Conservation (phyloP, 352 stramenopile genomes). For the Globisporangium carolinianum region DNA sequence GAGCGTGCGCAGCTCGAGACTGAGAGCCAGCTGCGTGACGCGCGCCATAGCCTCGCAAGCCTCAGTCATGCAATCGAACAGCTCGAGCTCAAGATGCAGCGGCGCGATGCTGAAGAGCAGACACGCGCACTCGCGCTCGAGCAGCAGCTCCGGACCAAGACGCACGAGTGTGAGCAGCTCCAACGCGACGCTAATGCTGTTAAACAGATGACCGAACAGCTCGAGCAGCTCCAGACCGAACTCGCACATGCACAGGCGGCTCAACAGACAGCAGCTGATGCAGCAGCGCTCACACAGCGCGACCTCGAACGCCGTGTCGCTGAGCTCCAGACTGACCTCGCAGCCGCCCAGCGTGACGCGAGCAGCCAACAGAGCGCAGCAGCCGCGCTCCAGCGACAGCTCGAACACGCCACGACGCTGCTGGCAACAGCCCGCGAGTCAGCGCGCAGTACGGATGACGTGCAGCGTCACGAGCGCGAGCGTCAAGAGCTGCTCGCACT, state of each 20-base stretch:
- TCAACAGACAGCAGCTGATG: constrained; percentile 18
- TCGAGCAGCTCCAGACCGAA: constrained; percentile 34
- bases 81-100: constrained; percentile 74
- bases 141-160: constrained; percentile 35
- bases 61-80: constrained; percentile 70
- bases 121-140: constrained; percentile 47
- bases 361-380: constrained; percentile 40
- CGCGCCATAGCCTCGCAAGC: constrained; percentile 40
- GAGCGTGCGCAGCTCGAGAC: constrained; percentile 40
- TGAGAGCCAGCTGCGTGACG: constrained; percentile 53
- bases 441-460: too few relatives aligned
- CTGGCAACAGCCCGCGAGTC: constrained; percentile 15
- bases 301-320: constrained; percentile 20
- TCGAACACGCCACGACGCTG: constrained; percentile 32
- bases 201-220: constrained; percentile 24
- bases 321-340: constrained; percentile 28
- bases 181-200: constrained; percentile 16
- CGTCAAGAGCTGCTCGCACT: constrained; percentile 32
- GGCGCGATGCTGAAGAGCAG: constrained; percentile 55
- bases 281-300: constrained; percentile 22
- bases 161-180: constrained; percentile 31
- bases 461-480: constrained; percentile 35
- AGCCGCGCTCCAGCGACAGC: constrained; percentile 43
- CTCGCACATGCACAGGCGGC: constrained; percentile 10
- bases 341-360: constrained; percentile 24